A percentile compares a stretch with the other conserved stretches of the same genome.
These are phyloP conservation scores for Maudiozyma barnettii DNA, from an alignment of 805 yeast genomes.

Conservation along the genomic window DNA sequence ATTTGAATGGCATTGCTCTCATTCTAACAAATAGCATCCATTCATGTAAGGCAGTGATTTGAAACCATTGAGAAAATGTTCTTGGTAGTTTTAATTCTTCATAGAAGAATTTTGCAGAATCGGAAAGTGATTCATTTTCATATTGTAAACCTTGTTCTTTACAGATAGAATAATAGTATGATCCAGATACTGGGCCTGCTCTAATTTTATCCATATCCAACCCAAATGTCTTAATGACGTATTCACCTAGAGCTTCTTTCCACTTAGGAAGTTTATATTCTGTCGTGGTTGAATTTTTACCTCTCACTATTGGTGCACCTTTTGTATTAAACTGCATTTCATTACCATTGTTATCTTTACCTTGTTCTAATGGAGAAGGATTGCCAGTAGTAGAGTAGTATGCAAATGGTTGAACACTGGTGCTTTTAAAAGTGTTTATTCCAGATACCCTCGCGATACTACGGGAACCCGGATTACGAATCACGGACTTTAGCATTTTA, in stretches of 20 bases:
- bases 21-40: slow-evolving; percentile 93
- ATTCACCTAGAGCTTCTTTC: slow-evolving; percentile 55
- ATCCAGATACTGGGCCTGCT: slow-evolving; percentile 92
- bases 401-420: not conserved
- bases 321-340: not conserved
- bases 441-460: no score
- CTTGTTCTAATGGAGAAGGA: not conserved
- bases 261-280: slow-evolving; percentile 37
- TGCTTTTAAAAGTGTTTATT: no score
- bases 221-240: slow-evolving; percentile 47
- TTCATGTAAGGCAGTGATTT: slow-evolving; percentile 78
- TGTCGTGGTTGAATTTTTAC: slow-evolving; percentile 26
- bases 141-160: slow-evolving; percentile 73
- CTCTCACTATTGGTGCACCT: slow-evolving; percentile 23
- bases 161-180: slow-evolving; percentile 76
- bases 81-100: slow-evolving; percentile 72
- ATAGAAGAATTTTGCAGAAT: slow-evolving; percentile 75
- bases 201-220: slow-evolving; percentile 88
- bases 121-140: slow-evolving; percentile 62
- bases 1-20: slow-evolving; percentile 91
- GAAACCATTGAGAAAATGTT: slow-evolving; percentile 95
- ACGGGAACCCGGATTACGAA: no score
- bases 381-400: not conserved
- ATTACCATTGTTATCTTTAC: not conserved
- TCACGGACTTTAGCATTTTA: no score